A percentile compares a stretch with the other conserved stretches of the same genome.
Evolutionary conservation across 192 early-diverging fungal species (phyloP).

Genomic region (Backusella circina): DNA sequence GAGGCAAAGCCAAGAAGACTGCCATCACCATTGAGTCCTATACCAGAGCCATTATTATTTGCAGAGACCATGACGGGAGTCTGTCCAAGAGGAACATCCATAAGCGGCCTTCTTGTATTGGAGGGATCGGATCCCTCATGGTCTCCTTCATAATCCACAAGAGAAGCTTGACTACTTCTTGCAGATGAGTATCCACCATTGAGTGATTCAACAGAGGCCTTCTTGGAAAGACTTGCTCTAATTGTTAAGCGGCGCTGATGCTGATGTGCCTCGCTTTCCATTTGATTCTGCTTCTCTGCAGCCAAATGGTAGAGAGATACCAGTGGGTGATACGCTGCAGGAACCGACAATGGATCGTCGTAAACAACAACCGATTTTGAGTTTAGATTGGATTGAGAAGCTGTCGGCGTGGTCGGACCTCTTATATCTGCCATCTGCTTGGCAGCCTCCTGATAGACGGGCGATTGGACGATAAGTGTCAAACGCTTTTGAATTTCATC

Average conservation of each 20-base stretch:
- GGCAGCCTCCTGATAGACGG: conserved; percentile 41
- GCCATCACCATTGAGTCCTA: background rate
- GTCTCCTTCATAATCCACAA: background rate
- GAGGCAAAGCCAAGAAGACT: conserved; percentile 4
- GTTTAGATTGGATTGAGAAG: background rate
- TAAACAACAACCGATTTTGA: conserved; percentile 6
- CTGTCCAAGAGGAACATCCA: background rate
- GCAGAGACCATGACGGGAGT: background rate
- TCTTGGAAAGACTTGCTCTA: conserved; percentile 7
- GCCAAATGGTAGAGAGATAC: conserved; percentile 86
- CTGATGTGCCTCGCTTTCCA: background rate
- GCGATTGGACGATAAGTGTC: conserved; percentile 45
- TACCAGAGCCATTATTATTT: background rate
- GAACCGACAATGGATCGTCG: conserved; percentile 30
- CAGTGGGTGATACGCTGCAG: conserved; percentile 54
- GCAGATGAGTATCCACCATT: conserved; percentile 6
- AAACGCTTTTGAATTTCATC: conserved; percentile 53
- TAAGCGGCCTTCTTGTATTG: background rate
- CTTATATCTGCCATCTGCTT: background rate
- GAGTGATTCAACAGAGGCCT: conserved; percentile 16
- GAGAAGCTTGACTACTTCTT: conserved; percentile 14
- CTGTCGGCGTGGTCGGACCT: background rate
- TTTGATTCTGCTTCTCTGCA: conserved; percentile 46
- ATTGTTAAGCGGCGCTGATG: background rate
- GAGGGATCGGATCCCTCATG: background rate